Conservation (phyloP, 2,329 filamentous ascomycete genomes). For the Diaporthe sp. region DNA sequence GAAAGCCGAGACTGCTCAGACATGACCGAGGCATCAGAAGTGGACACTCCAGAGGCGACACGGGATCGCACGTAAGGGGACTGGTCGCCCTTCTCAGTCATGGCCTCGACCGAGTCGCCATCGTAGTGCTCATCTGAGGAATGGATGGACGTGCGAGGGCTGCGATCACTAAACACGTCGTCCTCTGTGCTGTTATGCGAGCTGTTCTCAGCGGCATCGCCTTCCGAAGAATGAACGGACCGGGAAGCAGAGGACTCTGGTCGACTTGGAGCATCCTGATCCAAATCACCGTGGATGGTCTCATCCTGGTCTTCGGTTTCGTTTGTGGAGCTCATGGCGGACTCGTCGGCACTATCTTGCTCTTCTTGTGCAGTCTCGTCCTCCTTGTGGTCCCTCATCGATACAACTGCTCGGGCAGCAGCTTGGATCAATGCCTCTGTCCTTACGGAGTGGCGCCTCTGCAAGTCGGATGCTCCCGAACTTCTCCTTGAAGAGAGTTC, state of each 20-base stretch:
- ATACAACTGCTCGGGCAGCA: slow-evolving; percentile 65
- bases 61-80: slow-evolving; percentile 54
- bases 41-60: slow-evolving; percentile 46
- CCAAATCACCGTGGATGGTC: slow-evolving; percentile 33
- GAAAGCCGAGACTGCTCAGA: slow-evolving; percentile 66
- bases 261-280: slow-evolving; percentile 39
- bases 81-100: slow-evolving; percentile 41
- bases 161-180: slow-evolving; percentile 72
- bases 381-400: slow-evolving; percentile 48
- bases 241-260: slow-evolving; percentile 44
- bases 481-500: slow-evolving; percentile 39
- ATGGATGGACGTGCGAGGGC: slow-evolving; percentile 68
- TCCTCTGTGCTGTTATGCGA: slow-evolving; percentile 67
- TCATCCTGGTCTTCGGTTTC: slow-evolving; percentile 40
- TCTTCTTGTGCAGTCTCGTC: slow-evolving; percentile 40
- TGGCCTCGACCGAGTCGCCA: slow-evolving; percentile 43
- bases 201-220: slow-evolving; percentile 59
- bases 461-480: slow-evolving; percentile 41
- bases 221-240: slow-evolving; percentile 44
- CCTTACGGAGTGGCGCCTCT: slow-evolving; percentile 57
- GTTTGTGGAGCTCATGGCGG: slow-evolving; percentile 42
- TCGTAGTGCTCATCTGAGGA: slow-evolving; percentile 56
- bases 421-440: slow-evolving; percentile 68
- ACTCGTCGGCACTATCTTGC: slow-evolving; percentile 41
- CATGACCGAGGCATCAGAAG: slow-evolving; percentile 56